Evolutionary conservation across 78 protist genomes (phyloP).

Genomic region (Mastigamoeba balamuthi): DNA sequence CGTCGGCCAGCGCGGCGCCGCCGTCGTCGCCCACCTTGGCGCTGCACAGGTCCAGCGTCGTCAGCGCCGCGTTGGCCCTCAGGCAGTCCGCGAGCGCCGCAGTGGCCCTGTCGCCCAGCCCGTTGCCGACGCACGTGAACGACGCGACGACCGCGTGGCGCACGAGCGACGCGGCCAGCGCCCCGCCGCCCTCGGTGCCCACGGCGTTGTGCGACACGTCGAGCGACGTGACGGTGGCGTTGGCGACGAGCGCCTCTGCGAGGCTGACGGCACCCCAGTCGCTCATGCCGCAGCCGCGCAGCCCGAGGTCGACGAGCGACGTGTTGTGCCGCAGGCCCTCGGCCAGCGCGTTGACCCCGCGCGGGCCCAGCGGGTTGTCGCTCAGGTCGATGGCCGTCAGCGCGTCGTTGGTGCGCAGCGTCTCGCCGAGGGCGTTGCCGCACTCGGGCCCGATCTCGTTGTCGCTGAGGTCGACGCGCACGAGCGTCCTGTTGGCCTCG

Average conservation of each 20-base stretch:
- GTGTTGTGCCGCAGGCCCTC: neutral
- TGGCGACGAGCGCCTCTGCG: neutral
- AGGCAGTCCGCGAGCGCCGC: neutral
- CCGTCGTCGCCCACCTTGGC: no score
- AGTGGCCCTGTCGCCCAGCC: no score
- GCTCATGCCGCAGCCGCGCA: neutral
- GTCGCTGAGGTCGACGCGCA: neutral
- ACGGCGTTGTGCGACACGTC: neutral
- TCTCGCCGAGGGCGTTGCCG: neutral
- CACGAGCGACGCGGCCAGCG: neutral
- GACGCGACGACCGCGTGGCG: neutral
- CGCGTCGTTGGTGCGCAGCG: neutral
- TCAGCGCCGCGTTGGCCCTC: neutral
- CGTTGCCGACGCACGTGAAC: no score
- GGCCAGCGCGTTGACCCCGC: neutral
- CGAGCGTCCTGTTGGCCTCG: neutral
- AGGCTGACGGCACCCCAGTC: neutral
- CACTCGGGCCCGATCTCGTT: neutral
- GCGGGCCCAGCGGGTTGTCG: neutral
- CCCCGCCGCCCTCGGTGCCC: neutral
- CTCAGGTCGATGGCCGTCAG: neutral
- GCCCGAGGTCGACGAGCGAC: neutral
- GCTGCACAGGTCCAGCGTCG: neutral
- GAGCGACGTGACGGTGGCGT: neutral
- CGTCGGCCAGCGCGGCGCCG: neutral